A percentile compares a stretch with the other conserved stretches of the same genome.
These are phyloP conservation scores for Claviceps digitariae DNA, from an alignment of 2,329 filamentous ascomycete genomes.

Conservation along the genomic window DNA sequence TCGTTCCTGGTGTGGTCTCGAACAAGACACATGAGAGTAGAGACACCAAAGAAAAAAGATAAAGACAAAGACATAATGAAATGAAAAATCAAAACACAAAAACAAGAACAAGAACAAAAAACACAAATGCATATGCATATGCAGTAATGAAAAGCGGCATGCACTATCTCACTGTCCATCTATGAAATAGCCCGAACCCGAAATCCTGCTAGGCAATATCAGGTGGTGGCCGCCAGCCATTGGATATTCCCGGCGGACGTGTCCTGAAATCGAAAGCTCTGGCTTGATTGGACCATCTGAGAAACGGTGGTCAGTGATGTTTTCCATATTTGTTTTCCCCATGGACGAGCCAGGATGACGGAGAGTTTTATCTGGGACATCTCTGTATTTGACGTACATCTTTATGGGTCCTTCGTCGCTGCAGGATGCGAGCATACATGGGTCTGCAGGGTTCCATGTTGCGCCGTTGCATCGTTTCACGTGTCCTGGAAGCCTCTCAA, in stretches of 20 bases:
- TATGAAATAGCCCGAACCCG: not conserved
- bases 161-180: not conserved
- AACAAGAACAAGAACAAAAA: not conserved
- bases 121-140: not conserved
- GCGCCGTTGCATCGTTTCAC: slow-evolving; percentile 67
- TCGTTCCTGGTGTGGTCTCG: too few species aligned
- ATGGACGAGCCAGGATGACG: too few species aligned
- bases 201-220: slow-evolving; percentile 6
- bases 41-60: too few species aligned
- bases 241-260: slow-evolving; percentile 5
- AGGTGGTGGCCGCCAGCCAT: slow-evolving; percentile 9
- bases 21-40: not conserved
- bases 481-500: slow-evolving; percentile 69
- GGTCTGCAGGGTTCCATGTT: slow-evolving; percentile 74
- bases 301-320: not conserved
- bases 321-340: not conserved
- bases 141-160: not conserved
- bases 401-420: slow-evolving; percentile 77
- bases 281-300: slow-evolving; percentile 10
- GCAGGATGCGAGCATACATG: slow-evolving; percentile 76
- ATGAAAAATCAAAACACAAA: too few species aligned
- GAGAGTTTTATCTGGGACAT: not conserved
- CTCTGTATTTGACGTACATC: slow-evolving; percentile 48
- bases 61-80: not conserved
- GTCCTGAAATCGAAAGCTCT: slow-evolving; percentile 10